Evolutionary conservation across 2,329 filamentous ascomycete species (phyloP).

Genomic region (Chaetomium sp.): DNA sequence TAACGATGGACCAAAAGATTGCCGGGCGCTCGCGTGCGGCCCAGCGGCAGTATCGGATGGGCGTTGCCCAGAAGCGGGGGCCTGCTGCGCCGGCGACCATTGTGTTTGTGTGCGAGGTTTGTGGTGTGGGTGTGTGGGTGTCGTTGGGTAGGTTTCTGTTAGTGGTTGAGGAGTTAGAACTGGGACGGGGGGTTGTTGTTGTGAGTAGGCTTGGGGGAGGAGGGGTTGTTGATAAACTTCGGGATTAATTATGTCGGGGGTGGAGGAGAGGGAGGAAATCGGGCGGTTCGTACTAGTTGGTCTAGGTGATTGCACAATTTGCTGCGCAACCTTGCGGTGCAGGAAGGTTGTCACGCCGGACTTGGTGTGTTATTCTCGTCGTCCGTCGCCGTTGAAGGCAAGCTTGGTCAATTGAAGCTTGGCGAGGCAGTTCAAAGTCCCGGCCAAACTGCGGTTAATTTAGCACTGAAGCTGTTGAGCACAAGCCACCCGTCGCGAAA

Average conservation of each 20-base stretch:
- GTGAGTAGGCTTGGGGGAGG: not conserved
- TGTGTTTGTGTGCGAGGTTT: not conserved
- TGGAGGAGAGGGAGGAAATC: too few relatives aligned
- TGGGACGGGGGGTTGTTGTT: not conserved
- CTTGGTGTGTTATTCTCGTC: not conserved
- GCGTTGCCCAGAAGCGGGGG: slow-evolving; percentile 77
- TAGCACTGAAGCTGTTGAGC: not conserved
- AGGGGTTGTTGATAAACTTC: not conserved
- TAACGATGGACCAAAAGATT: slow-evolving; percentile 77
- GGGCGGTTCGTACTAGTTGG: too few relatives aligned
- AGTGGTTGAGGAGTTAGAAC: not conserved
- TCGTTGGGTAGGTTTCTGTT: not conserved
- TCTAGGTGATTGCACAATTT: too few relatives aligned
- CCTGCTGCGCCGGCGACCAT: slow-evolving; percentile 53
- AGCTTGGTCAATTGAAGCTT: slow-evolving; percentile 5
- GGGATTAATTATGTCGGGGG: not conserved
- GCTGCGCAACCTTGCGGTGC: too few relatives aligned
- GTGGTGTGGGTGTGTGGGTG: not conserved
- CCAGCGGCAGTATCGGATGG: slow-evolving; percentile 82
- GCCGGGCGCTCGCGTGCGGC: slow-evolving; percentile 81
- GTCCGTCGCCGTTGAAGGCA: not conserved
- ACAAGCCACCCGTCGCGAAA: not conserved
- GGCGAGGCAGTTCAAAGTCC: slow-evolving; percentile 8
- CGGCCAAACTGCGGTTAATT: slow-evolving; percentile 20
- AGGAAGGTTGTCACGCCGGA: too few relatives aligned